Conservation (phyloP, 768 basidiomycete species). For the Trametopsis cervina region DNA sequence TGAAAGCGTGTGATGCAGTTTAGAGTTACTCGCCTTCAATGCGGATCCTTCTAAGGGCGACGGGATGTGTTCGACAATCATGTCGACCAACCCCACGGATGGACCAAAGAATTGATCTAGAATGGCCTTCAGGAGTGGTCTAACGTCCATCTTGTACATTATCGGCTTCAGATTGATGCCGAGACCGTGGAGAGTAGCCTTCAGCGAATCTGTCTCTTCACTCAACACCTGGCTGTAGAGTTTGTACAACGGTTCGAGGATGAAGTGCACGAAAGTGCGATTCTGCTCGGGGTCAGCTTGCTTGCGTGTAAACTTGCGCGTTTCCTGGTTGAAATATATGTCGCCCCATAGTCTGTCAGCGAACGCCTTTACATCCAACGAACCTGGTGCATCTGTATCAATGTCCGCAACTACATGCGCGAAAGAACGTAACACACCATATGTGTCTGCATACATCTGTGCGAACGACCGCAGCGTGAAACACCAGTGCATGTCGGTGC, state of each 20-base stretch:
- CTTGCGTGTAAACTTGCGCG: constrained; percentile 86
- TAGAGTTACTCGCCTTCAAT: constrained; percentile 54
- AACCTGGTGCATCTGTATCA: constrained; percentile 34
- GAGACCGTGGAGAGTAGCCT: constrained; percentile 67
- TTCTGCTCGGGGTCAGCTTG: constrained; percentile 69
- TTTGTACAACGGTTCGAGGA: constrained; percentile 95
- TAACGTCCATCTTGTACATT: constrained; percentile 98
- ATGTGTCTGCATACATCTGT: constrained; percentile 92
- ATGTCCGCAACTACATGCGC: neutral
- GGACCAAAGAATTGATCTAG: constrained; percentile 95
- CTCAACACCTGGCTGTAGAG: constrained; percentile 93
- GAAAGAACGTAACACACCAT: constrained; percentile 41
- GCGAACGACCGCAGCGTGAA: constrained; percentile 94
- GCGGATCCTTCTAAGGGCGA: constrained; percentile 58
- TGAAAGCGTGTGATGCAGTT: too few species aligned
- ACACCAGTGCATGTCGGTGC: constrained; percentile 96
- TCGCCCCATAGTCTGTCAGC: constrained; percentile 96
- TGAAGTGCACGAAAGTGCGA: constrained; percentile 91
- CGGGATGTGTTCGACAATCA: constrained; percentile 87
- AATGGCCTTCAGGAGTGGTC: constrained; percentile 89
- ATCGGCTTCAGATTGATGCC: constrained; percentile 85
- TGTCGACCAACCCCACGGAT: constrained; percentile 83
- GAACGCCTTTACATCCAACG: constrained; percentile 78
- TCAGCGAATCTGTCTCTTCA: constrained; percentile 86
- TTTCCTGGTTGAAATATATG: constrained; percentile 84